Conservation (phyloP, 2,329 filamentous ascomycete genomes). For the Blastomyces silverae region DNA sequence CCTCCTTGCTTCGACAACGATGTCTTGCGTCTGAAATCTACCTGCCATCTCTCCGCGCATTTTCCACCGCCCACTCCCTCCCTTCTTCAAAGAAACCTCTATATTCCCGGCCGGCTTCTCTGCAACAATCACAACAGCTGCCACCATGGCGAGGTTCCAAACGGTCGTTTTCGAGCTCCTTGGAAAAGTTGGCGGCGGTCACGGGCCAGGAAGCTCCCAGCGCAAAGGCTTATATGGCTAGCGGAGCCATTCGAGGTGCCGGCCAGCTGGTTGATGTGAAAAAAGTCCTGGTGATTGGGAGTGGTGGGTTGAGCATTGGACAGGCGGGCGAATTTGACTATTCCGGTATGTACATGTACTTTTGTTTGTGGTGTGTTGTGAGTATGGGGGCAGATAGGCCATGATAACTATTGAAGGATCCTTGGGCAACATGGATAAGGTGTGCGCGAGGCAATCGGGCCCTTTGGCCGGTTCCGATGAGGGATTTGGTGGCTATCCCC, state of each 20-base stretch:
- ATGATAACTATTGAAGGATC: neutral
- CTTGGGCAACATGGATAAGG: neutral
- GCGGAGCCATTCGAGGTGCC: slow-evolving; percentile 72
- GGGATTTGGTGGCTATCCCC: neutral
- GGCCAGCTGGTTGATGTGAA: slow-evolving; percentile 79
- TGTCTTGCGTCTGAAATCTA: slow-evolving; percentile 34
- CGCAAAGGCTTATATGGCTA: slow-evolving; percentile 80
- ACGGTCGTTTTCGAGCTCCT: slow-evolving; percentile 39
- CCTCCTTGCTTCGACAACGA: slow-evolving; percentile 39
- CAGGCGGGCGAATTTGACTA: slow-evolving; percentile 99
- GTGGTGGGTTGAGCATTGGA: slow-evolving; percentile 90
- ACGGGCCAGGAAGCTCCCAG: slow-evolving; percentile 65
- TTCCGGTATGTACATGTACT: slow-evolving; percentile 62
- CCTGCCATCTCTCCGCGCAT: slow-evolving; percentile 35
- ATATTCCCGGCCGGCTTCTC: slow-evolving; percentile 31
- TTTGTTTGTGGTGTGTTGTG: neutral
- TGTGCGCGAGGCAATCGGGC: slow-evolving; percentile 3
- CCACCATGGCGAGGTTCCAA: slow-evolving; percentile 38
- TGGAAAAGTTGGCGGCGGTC: slow-evolving; percentile 32
- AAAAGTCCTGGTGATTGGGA: slow-evolving; percentile 95
- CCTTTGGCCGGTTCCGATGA: neutral
- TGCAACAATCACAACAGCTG: slow-evolving; percentile 26
- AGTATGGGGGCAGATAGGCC: no score
- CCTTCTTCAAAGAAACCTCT: slow-evolving; percentile 25
- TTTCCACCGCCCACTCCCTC: slow-evolving; percentile 34